phyloP scores from a whole-genome alignment of 768 basidiomycete species.

The Lactifluus rugatus region DNA sequence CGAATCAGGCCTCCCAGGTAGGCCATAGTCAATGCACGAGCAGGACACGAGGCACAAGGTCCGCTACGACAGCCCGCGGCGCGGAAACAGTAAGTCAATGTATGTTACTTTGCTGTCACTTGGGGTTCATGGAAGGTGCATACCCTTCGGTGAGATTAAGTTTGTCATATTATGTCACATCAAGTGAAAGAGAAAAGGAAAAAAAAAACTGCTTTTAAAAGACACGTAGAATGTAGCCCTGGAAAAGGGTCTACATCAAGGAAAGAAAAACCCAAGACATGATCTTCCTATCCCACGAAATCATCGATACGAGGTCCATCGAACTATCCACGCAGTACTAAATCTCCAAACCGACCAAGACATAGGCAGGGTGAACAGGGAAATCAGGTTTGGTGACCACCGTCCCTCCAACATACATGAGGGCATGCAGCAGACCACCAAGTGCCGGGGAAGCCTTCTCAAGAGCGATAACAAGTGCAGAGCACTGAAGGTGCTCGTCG shows the following conservation, averaged over 20 bases:
- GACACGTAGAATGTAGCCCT: not conserved
- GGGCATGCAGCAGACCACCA: conserved; percentile 69
- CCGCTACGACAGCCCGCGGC: not conserved
- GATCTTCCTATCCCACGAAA: not conserved
- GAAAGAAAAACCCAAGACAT: not conserved
- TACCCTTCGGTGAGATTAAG: not conserved
- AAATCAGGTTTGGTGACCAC: conserved; percentile 77
- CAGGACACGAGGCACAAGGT: not conserved
- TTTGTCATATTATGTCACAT: not conserved
- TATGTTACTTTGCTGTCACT: not conserved
- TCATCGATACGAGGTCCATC: not conserved
- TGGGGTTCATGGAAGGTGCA: not conserved
- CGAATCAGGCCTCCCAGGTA: not conserved
- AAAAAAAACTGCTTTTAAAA: too few species aligned
- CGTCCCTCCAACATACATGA: conserved; percentile 87
- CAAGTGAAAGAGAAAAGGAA: not conserved
- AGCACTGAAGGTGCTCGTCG: conserved; percentile 72
- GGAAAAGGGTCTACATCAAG: not conserved
- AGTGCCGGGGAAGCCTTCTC: conserved; percentile 64
- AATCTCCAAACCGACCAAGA: conserved; percentile 82
- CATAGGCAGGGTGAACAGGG: conserved; percentile 63
- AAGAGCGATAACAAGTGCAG: conserved; percentile 68
- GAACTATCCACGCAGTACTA: not conserved
- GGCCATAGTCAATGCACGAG: not conserved
- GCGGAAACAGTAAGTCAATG: not conserved